Evolutionary conservation across 2,329 filamentous ascomycete genomes (phyloP).

Genomic region (Colletotrichum falcatum): DNA sequence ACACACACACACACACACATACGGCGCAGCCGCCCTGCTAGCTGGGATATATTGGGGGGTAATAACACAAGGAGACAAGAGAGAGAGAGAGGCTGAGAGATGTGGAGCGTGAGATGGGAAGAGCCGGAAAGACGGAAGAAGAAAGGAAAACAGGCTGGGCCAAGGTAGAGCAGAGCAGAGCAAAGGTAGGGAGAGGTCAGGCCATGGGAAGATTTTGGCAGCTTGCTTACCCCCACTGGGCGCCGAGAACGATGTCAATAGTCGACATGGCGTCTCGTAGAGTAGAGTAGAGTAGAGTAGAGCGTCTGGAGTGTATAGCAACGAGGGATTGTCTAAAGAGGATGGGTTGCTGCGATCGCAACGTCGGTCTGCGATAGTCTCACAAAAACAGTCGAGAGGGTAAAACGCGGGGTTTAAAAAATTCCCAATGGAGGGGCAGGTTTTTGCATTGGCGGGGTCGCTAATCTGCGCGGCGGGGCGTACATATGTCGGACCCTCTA

Average conservation of each 20-base stretch:
- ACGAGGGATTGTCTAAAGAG: conserved; percentile 35
- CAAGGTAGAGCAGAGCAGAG: conserved; percentile 43
- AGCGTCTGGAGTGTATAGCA: conserved; percentile 18
- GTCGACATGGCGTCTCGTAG: conserved; percentile 40
- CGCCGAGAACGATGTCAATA: conserved; percentile 51
- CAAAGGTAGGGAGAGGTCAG: conserved; percentile 34
- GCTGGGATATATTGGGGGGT: not conserved
- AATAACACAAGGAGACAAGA: no score
- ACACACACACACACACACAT: not conserved
- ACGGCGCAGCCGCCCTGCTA: conserved; percentile 10
- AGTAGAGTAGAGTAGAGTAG: not conserved
- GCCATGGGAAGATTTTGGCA: conserved; percentile 33
- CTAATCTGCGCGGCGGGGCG: no score
- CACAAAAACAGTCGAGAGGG: conserved; percentile 38
- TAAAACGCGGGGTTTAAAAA: conserved; percentile 40
- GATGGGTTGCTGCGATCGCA: conserved; percentile 41
- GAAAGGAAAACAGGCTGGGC: conserved; percentile 15
- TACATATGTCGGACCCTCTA: no score
- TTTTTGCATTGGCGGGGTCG: conserved; percentile 39
- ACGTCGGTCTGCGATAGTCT: conserved; percentile 41
- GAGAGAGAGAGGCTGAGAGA: no score
- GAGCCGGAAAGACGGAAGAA: not conserved
- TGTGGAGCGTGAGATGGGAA: not conserved
- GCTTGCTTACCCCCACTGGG: conserved; percentile 55
- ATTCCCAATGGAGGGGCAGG: conserved; percentile 40